A percentile compares a stretch with the other conserved stretches of the same genome.
These are phyloP conservation scores for Orbilia blumenaviensis DNA, from an alignment of 2,329 filamentous ascomycete species.

Conservation along the genomic window DNA sequence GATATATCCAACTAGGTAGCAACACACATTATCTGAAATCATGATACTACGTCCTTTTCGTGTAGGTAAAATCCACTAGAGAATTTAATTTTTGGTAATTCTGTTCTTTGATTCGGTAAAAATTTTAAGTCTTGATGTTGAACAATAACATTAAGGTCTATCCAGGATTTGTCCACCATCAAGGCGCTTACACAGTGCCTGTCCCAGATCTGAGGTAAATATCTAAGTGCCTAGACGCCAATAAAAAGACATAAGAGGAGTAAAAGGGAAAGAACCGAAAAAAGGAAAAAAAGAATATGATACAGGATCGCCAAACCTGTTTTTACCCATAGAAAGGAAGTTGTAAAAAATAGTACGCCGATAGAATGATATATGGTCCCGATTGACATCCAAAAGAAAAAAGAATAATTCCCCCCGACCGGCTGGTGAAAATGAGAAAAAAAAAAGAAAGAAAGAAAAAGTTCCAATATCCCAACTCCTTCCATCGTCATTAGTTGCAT, in stretches of 20 bases:
- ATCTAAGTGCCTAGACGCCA: conserved; percentile 13
- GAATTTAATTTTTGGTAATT: background rate
- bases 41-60: background rate
- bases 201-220: background rate
- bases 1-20: too few species aligned
- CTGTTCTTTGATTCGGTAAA: background rate
- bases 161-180: background rate
- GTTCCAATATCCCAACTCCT: background rate
- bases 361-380: background rate
- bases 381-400: background rate
- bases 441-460: background rate
- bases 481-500: background rate
- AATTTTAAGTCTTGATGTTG: background rate
- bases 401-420: background rate
- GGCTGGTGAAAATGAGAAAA: background rate
- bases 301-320: background rate
- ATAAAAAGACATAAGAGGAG: background rate
- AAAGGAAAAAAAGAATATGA: background rate
- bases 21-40: background rate
- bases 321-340: background rate
- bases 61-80: background rate
- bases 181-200: background rate
- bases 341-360: background rate
- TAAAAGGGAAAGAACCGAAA: background rate
- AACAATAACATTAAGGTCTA: background rate